phyloP scores from a whole-genome alignment of 1,139 yeast species.

The Pichia sp. region DNA sequence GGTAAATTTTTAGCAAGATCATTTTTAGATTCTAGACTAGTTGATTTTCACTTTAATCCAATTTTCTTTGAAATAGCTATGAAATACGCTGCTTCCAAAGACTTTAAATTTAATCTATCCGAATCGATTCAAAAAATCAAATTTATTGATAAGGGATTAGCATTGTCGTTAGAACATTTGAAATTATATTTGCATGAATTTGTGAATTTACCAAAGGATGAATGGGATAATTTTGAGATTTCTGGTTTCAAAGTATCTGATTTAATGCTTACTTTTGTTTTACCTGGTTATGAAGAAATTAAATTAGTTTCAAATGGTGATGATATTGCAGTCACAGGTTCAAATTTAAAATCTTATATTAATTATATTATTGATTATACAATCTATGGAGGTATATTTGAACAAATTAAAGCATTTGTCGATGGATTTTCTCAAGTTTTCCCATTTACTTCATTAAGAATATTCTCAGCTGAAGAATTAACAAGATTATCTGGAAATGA shows the following conservation, averaged over 20 bases:
- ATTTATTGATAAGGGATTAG: constrained; percentile 55
- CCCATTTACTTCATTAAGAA: constrained; percentile 65
- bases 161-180: constrained; percentile 53
- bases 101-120: constrained; percentile 2
- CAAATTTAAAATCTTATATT: constrained; percentile 57
- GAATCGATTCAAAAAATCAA: constrained; percentile 37
- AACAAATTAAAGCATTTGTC: constrained; percentile 65
- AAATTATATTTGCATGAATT: constrained; percentile 38
- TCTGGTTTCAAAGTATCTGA: constrained; percentile 45
- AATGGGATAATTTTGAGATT: constrained; percentile 31
- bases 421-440: constrained; percentile 81
- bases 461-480: constrained; percentile 71
- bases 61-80: constrained; percentile 54
- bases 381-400: constrained; percentile 55
- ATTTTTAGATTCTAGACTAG: constrained; percentile 74
- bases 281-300: constrained; percentile 71
- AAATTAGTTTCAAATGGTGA: constrained; percentile 54
- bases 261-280: constrained; percentile 55
- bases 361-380: constrained; percentile 54
- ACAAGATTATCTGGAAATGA: constrained; percentile 64
- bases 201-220: constrained; percentile 17
- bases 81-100: constrained; percentile 11
- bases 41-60: constrained; percentile 75
- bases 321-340: constrained; percentile 41
- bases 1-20: constrained; percentile 89